phyloP scores from a whole-genome alignment of 495 filamentous ascomycete species.

The Penicillium samsonianum region DNA sequence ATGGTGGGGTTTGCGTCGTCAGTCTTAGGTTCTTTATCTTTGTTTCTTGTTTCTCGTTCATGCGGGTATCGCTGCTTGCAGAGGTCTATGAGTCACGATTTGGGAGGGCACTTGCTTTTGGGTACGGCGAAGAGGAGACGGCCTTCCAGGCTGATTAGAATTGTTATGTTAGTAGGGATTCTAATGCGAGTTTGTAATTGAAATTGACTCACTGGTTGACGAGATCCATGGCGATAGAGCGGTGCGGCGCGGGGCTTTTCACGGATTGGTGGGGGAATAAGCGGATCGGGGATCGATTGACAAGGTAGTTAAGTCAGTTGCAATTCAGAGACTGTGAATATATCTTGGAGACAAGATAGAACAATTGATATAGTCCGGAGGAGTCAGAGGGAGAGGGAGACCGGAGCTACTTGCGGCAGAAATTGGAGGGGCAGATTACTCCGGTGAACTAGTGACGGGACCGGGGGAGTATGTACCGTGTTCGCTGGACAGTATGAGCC shows the following conservation, averaged over 20 bases:
- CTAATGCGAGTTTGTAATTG: slow-evolving; percentile 8
- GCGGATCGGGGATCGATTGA: not conserved
- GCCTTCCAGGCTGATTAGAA: slow-evolving; percentile 65
- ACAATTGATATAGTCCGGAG: slow-evolving; percentile 1
- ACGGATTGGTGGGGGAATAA: not conserved
- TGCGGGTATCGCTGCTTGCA: slow-evolving; percentile 6
- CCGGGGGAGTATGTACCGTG: slow-evolving; percentile 7
- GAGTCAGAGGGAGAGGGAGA: slow-evolving; percentile 14
- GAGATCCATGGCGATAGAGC: slow-evolving; percentile 65
- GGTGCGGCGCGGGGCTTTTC: slow-evolving; percentile 34
- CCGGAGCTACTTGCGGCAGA: slow-evolving; percentile 28
- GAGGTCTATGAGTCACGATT: slow-evolving; percentile 26
- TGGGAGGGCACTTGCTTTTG: slow-evolving; percentile 70
- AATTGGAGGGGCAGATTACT: slow-evolving; percentile 32
- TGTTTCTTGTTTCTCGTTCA: slow-evolving; percentile 11
- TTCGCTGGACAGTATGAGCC: not conserved
- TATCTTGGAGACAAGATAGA: slow-evolving; percentile 5
- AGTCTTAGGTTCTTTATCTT: slow-evolving; percentile 14
- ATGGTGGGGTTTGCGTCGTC: slow-evolving; percentile 13
- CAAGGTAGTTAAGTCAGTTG: slow-evolving; percentile 17
- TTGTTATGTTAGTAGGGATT: slow-evolving; percentile 8
- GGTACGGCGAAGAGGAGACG: slow-evolving; percentile 94
- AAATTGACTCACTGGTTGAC: slow-evolving; percentile 73
- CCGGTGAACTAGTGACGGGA: slow-evolving; percentile 16
- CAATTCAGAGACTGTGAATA: not conserved